Base-by-base conservation (phyloP, 2,329 filamentous ascomycete genomes). In the Trichoderma arundinaceum region DNA sequence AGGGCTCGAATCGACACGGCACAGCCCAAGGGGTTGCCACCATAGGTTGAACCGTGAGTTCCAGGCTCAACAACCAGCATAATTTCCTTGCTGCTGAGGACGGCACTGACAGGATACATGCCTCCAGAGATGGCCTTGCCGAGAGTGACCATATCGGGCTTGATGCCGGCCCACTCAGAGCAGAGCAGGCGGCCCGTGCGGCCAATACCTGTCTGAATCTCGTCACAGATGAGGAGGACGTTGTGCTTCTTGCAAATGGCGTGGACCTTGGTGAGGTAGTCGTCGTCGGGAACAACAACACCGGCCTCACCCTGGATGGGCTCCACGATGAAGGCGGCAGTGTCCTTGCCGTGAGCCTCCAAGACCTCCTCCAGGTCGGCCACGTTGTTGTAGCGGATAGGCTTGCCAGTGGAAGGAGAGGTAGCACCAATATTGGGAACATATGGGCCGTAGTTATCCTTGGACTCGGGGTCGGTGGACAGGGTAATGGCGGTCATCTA, bases 81-180 rank as follows among this genome's bases (percentile, higher is more conserved):
- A 69, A 98, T 84, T 65, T 97, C 94, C 80, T 90, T 93, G 73
- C 89, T 89, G 68, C 91, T 90, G 60, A 99, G 84, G 56, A 99
- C 94, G 73, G 90, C 93, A 68, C 93, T 97, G 66, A 99, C 95
- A n/a, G 95, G 95, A 81, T 99, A 99, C 90, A 98, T 95, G 78
- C 95, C 95, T 69, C 95, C 95, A 39, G 93, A 97, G 77, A 99
- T 97, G 72, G 95, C 95, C 83, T 99, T 99, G 75, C 95, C 95
- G 39, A 99, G 88, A 54, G 96, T 90, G 28, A 99, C 90, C 74
- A 99, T 86, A 77, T 99, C 95, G 44, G 94, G 95, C 83, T 94
- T 96, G 83, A 99, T 93, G 71, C 90, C 91, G 65, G 92, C 90
- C 94, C 95, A 98, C 80, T 99, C 88, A 74, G 92, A 90, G 84